Evolutionary conservation across 2,329 filamentous ascomycete genomes (phyloP).

Genomic region (Aureobasidium melanogenum): DNA sequence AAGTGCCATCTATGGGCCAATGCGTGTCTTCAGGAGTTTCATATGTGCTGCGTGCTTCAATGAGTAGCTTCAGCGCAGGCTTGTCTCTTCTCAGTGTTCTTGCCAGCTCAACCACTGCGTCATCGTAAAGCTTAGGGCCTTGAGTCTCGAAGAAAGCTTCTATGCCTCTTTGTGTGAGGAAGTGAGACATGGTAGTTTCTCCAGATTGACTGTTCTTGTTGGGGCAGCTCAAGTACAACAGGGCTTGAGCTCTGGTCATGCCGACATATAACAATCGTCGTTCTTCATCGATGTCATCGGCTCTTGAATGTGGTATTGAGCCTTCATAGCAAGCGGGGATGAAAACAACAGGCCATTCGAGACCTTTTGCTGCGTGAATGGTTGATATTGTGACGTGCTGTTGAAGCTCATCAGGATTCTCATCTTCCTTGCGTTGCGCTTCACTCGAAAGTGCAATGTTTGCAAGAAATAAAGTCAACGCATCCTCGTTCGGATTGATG

Average conservation of each 20-base stretch:
- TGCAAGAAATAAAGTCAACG: constrained; percentile 72
- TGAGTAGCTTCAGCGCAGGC: constrained; percentile 49
- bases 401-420: constrained; percentile 43
- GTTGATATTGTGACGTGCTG: constrained; percentile 73
- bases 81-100: constrained; percentile 59
- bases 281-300: constrained; percentile 83
- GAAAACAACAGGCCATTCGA: constrained; percentile 95
- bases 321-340: constrained; percentile 84
- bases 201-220: constrained; percentile 55
- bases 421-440: constrained; percentile 54
- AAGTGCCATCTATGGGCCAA: constrained; percentile 57
- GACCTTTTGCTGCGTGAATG: constrained; percentile 89
- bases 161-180: constrained; percentile 52
- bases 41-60: constrained; percentile 38
- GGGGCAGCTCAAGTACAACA: constrained; percentile 80
- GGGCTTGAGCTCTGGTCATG: constrained; percentile 83
- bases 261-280: constrained; percentile 84
- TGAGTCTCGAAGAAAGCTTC: constrained; percentile 47
- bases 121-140: constrained; percentile 61
- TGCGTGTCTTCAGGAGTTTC: constrained; percentile 56
- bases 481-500: constrained; percentile 46
- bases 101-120: constrained; percentile 56
- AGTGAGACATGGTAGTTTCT: constrained; percentile 60
- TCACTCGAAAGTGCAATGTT: constrained; percentile 84
- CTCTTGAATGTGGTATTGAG: constrained; percentile 78